Evolutionary conservation across 352 stramenopile genomes (phyloP).

Genomic region (Thraustotheca clavata): DNA sequence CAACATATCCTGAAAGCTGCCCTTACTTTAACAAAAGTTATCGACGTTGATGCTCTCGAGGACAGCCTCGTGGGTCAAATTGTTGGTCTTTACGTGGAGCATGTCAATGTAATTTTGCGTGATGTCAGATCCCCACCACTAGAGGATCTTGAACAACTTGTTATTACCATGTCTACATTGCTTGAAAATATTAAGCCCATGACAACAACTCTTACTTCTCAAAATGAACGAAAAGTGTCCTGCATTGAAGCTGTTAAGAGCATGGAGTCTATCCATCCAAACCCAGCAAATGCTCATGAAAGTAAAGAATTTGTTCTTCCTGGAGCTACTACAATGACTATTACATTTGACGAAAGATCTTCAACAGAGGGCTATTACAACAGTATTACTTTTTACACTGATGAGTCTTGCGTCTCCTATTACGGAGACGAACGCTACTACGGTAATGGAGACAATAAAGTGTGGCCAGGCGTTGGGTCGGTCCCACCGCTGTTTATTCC

Average conservation of each 20-base stretch:
- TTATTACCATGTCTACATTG: constrained; percentile 25
- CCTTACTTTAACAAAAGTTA: background rate
- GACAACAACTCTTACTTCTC: constrained; percentile 25
- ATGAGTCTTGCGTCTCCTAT: constrained; percentile 36
- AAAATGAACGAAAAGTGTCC: background rate
- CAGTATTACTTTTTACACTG: constrained; percentile 83
- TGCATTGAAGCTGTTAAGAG: background rate
- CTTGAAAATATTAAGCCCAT: constrained; percentile 32
- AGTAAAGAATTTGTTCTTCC: constrained; percentile 37
- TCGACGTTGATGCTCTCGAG: background rate
- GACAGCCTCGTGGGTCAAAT: background rate
- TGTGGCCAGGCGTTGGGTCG: constrained; percentile 61
- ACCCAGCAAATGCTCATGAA: background rate
- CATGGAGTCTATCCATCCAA: background rate
- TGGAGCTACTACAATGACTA: constrained; percentile 55
- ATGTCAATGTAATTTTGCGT: background rate
- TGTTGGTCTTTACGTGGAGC: background rate
- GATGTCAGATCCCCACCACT: constrained; percentile 1
- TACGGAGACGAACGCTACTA: constrained; percentile 66
- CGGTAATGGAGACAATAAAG: constrained; percentile 50
- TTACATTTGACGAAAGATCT: constrained; percentile 70
- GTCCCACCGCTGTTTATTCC: constrained; percentile 63
- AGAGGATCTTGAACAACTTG: background rate
- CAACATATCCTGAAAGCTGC: background rate
- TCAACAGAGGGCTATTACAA: constrained; percentile 81